Conservation (phyloP, 768 basidiomycete genomes). For the Solioccasus polychromus region DNA sequence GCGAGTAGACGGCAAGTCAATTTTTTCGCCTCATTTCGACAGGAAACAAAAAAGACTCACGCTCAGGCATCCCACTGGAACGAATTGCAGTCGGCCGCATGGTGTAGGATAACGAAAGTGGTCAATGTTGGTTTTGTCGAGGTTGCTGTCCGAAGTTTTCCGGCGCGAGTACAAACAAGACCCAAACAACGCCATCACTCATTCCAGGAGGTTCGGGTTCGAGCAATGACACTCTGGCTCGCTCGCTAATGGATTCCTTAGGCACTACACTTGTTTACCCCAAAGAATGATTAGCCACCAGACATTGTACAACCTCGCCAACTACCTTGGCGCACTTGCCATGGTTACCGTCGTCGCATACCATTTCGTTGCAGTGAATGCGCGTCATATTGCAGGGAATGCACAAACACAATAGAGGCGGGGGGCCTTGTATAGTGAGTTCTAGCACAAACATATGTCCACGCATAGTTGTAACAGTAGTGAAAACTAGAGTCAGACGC, state of each 20-base stretch:
- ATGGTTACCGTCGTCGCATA: constrained; percentile 88
- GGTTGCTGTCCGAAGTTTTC: constrained; percentile 26
- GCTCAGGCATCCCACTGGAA: constrained; percentile 77
- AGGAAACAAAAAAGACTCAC: constrained; percentile 43
- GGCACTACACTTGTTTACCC: constrained; percentile 11
- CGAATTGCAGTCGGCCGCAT: constrained; percentile 54
- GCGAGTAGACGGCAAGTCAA: constrained; percentile 6
- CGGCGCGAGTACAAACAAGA: constrained; percentile 34
- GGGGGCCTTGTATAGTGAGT: constrained; percentile 3
- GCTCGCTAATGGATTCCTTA: not conserved
- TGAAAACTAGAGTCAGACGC: not conserved
- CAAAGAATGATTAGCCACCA: constrained; percentile 71
- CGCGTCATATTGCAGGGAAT: constrained; percentile 41
- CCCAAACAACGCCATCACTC: constrained; percentile 24
- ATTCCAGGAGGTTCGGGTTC: constrained; percentile 15
- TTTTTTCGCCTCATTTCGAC: not conserved
- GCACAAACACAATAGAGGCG: constrained; percentile 3
- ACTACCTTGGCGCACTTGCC: constrained; percentile 77
- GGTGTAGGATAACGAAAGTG: constrained; percentile 19
- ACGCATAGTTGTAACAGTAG: no score
- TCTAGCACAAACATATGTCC: not conserved
- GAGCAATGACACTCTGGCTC: not conserved
- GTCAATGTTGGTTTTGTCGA: not conserved
- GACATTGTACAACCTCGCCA: constrained; percentile 80
- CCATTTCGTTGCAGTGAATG: constrained; percentile 88